These are phyloP conservation scores for Serpula lacrymans DNA, from an alignment of 768 basidiomycete genomes.

Conservation along the genomic window DNA sequence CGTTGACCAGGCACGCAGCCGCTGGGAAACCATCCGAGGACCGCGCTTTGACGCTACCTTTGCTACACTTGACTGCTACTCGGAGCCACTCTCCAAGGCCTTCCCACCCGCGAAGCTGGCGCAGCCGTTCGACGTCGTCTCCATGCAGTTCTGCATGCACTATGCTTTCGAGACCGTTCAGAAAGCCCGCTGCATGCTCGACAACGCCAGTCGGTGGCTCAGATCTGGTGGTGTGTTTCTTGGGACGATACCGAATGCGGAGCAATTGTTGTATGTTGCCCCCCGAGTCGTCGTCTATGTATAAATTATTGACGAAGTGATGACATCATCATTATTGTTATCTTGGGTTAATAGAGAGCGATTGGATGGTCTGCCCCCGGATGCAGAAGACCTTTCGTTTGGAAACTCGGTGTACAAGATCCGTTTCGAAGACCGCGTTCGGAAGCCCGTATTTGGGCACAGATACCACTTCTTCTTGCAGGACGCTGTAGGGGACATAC, in stretches of 20 bases:
- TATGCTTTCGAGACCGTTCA: conserved; percentile 93
- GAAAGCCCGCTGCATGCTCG: conserved; percentile 89
- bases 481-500: conserved; percentile 96
- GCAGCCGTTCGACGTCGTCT: conserved; percentile 87
- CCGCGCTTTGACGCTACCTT: conserved; percentile 76
- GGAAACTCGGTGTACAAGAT: conserved; percentile 92
- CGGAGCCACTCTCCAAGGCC: conserved; percentile 63
- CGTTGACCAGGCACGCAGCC: conserved; percentile 77
- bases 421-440: conserved; percentile 71
- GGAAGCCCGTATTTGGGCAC: conserved; percentile 75
- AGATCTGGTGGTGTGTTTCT: conserved; percentile 87
- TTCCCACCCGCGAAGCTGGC: conserved; percentile 59
- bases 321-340: not conserved
- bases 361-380: conserved; percentile 65
- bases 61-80: conserved; percentile 86
- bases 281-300: not conserved
- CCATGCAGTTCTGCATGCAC: conserved; percentile 99
- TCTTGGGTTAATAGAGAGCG: conserved; percentile 49
- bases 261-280: conserved; percentile 70
- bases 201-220: conserved; percentile 80
- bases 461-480: conserved; percentile 91
- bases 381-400: conserved; percentile 70
- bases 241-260: conserved; percentile 94
- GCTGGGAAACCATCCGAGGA: conserved; percentile 53
- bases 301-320: not conserved